Evolutionary conservation across 2,329 filamentous ascomycete species (phyloP).

Genomic region (Meredithiella fracta): DNA sequence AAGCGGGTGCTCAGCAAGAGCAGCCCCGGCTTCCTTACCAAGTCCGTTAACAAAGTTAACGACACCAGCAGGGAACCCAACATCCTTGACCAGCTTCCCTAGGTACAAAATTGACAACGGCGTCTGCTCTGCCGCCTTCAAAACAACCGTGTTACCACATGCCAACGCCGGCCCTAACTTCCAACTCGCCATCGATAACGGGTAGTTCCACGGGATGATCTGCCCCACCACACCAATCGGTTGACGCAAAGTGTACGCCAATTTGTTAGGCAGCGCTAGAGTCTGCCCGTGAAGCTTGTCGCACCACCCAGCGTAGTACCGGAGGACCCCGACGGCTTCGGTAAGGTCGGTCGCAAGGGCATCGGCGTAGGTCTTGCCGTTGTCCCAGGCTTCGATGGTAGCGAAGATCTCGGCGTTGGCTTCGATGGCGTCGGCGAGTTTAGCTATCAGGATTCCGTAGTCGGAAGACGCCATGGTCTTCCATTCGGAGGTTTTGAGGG

Average conservation of each 20-base stretch:
- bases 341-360: slow-evolving; percentile 47
- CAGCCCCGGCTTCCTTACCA: slow-evolving; percentile 45
- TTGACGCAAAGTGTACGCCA: slow-evolving; percentile 62
- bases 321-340: slow-evolving; percentile 33
- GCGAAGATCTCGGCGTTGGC: slow-evolving; percentile 37
- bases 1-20: slow-evolving; percentile 44
- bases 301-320: slow-evolving; percentile 65
- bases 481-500: slow-evolving; percentile 53
- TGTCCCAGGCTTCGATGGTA: slow-evolving; percentile 57
- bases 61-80: slow-evolving; percentile 57
- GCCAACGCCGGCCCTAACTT: slow-evolving; percentile 40
- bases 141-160: slow-evolving; percentile 40
- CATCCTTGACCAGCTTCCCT: slow-evolving; percentile 46
- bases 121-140: slow-evolving; percentile 46
- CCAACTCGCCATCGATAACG: slow-evolving; percentile 52
- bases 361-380: slow-evolving; percentile 58
- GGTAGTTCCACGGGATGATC: slow-evolving; percentile 74
- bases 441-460: slow-evolving; percentile 51
- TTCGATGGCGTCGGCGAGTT: slow-evolving; percentile 53
- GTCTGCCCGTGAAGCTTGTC: slow-evolving; percentile 67
- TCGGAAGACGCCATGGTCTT: slow-evolving; percentile 49
- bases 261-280: slow-evolving; percentile 54
- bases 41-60: slow-evolving; percentile 55
- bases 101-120: slow-evolving; percentile 44
- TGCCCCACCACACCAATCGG: slow-evolving; percentile 61